Conservation (phyloP, 176 grass and related monocot genomes). For the Aegilops bicornis region DNA sequence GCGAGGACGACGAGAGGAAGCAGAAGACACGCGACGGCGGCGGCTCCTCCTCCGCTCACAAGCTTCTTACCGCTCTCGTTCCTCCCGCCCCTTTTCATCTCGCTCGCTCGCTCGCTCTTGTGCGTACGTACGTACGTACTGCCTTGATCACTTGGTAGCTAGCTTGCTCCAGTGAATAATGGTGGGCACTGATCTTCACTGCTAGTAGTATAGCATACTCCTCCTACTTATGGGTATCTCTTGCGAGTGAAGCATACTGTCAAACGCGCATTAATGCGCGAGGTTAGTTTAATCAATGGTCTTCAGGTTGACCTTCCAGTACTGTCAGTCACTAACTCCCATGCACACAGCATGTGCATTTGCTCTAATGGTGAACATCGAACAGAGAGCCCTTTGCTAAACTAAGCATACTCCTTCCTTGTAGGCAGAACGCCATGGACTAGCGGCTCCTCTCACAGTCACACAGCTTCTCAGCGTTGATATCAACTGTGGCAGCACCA, state of each 20-base stretch:
- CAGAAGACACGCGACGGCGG: conserved; percentile 19
- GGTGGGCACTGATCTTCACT: not conserved
- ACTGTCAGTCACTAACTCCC: conserved; percentile 2
- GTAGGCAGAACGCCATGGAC: too few species aligned
- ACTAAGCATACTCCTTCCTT: too few species aligned
- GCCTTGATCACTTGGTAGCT: not conserved
- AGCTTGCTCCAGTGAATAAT: not conserved
- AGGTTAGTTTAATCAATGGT: not conserved
- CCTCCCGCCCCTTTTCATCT: conserved; percentile 23
- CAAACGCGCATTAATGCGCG: not conserved
- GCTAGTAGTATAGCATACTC: too few species aligned
- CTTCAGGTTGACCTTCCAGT: conserved; percentile 12
- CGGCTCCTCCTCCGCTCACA: not conserved
- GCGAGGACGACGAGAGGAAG: conserved; percentile 22
- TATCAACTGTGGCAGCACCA: too few species aligned
- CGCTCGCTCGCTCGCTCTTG: too few species aligned
- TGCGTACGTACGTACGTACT: not conserved
- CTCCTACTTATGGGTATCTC: not conserved
- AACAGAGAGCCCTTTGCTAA: not conserved
- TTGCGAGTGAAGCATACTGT: not conserved
- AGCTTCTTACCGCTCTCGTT: not conserved
- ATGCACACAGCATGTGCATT: not conserved
- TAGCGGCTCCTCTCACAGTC: too few species aligned
- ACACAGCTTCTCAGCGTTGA: too few species aligned
- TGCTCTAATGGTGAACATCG: not conserved